Conservation (phyloP, 75 land plant species). For the Selaginella moellendorffii region DNA sequence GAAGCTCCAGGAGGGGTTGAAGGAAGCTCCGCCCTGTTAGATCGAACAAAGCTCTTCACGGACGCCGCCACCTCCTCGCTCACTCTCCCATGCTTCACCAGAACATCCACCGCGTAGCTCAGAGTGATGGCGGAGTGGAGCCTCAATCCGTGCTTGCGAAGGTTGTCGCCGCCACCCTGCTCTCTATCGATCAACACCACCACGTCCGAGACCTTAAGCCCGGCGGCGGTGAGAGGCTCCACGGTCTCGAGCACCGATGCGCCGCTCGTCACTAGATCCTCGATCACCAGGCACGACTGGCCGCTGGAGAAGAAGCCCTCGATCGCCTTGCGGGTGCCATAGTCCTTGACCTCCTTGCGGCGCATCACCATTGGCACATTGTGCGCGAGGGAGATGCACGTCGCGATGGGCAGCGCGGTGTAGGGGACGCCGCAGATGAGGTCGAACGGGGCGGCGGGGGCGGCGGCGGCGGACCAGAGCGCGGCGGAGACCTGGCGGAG, state of each 20-base stretch:
- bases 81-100: conserved; percentile 50
- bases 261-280: conserved; percentile 88
- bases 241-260: conserved; percentile 85
- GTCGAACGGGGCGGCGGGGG: conserved; percentile 30
- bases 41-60: conserved; percentile 49
- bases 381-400: conserved; percentile 37
- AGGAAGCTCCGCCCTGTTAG: conserved; percentile 48
- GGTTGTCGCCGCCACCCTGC: conserved; percentile 73
- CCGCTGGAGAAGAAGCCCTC: conserved; percentile 45
- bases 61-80: conserved; percentile 43
- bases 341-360: conserved; percentile 86
- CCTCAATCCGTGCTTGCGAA: conserved; percentile 43
- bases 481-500: conserved; percentile 47
- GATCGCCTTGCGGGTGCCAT: conserved; percentile 72
- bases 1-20: conserved; percentile 3
- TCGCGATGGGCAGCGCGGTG: conserved; percentile 93
- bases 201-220: conserved; percentile 55
- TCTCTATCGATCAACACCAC: conserved; percentile 75
- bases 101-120: conserved; percentile 44
- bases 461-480: conserved; percentile 19
- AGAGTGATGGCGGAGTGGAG: conserved; percentile 55
- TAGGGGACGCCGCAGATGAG: conserved; percentile 91
- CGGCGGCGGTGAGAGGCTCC: conserved; percentile 44
- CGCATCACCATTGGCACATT: conserved; percentile 87
- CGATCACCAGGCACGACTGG: conserved; percentile 52